Evolutionary conservation across 257 asterid species (phyloP).

Genomic region (Scutellaria minor): DNA sequence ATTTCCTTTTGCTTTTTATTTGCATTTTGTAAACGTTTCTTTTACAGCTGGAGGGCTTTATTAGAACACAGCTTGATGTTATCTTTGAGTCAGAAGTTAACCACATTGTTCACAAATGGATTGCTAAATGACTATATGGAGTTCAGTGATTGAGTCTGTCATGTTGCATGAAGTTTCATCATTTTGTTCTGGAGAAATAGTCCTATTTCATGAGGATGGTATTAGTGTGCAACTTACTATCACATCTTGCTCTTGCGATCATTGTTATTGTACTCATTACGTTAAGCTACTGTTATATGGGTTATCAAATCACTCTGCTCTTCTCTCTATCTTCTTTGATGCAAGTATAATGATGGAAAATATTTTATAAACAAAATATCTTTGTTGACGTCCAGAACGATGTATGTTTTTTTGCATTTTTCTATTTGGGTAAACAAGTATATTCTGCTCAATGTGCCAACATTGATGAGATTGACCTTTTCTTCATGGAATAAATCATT

Average conservation of each 20-base stretch:
- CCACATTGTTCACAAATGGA: conserved; percentile 22
- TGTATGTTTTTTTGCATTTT: background rate
- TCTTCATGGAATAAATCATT: background rate
- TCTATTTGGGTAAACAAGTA: conserved; percentile 16
- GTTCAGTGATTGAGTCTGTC: conserved; percentile 15
- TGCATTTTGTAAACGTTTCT: conserved; percentile 5
- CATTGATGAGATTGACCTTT: conserved; percentile 18
- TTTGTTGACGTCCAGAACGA: background rate
- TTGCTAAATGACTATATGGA: conserved; percentile 16
- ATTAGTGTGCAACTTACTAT: conserved; percentile 11
- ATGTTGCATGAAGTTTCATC: conserved; percentile 21
- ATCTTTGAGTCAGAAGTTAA: conserved; percentile 4
- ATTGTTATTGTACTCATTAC: conserved; percentile 22
- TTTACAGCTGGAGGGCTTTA: conserved; percentile 17
- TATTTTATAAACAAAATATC: background rate
- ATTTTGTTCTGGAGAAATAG: conserved; percentile 23
- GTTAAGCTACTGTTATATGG: conserved; percentile 15
- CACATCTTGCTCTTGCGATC: conserved; percentile 18
- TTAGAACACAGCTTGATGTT: conserved; percentile 10
- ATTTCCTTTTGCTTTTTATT: background rate
- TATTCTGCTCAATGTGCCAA: background rate
- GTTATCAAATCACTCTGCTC: conserved; percentile 18
- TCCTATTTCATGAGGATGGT: conserved; percentile 23
- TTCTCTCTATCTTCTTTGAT: conserved; percentile 17
- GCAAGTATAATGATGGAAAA: conserved; percentile 2